Evolutionary conservation across 2,329 filamentous ascomycete species (phyloP).

Genomic region (Amphichorda felina): DNA sequence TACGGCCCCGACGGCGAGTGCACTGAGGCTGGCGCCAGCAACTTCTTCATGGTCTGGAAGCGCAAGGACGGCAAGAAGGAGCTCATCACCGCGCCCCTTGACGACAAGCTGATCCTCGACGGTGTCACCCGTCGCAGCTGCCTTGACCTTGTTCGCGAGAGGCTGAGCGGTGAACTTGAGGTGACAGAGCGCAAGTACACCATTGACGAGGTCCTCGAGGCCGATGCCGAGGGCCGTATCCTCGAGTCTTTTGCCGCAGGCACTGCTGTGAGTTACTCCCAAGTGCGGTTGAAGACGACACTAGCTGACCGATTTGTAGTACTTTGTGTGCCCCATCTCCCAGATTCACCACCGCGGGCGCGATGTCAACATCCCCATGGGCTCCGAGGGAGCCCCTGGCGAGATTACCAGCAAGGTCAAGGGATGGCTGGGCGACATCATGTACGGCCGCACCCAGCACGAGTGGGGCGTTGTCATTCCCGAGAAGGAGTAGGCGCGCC

Average conservation of each 20-base stretch:
- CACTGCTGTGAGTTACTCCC: slow-evolving; percentile 55
- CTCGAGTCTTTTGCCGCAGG: slow-evolving; percentile 80
- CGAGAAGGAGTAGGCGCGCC: slow-evolving; percentile 34
- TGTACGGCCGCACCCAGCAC: slow-evolving; percentile 60
- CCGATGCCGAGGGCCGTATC: slow-evolving; percentile 61
- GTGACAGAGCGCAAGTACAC: slow-evolving; percentile 75
- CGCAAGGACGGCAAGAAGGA: slow-evolving; percentile 38
- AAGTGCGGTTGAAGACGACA: background rate
- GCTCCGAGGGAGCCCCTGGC: slow-evolving; percentile 33
- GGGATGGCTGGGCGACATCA: slow-evolving; percentile 57
- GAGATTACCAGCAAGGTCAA: slow-evolving; percentile 51
- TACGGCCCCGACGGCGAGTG: slow-evolving; percentile 68
- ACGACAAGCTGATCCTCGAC: slow-evolving; percentile 74
- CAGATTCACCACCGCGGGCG: slow-evolving; percentile 55
- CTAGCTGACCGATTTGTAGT: slow-evolving; percentile 29
- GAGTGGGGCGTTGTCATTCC: slow-evolving; percentile 58
- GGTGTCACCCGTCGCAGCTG: slow-evolving; percentile 79
- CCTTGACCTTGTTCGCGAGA: slow-evolving; percentile 56
- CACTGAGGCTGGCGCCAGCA: slow-evolving; percentile 84
- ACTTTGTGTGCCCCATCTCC: slow-evolving; percentile 58
- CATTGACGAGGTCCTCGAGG: slow-evolving; percentile 65
- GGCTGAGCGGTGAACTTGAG: slow-evolving; percentile 48
- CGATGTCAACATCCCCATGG: slow-evolving; percentile 52
- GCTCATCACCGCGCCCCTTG: slow-evolving; percentile 73
- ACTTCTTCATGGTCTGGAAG: slow-evolving; percentile 81